Conservation (phyloP, 2,329 filamentous ascomycete genomes). For the Phaeosphaeriaceae sp. region DNA sequence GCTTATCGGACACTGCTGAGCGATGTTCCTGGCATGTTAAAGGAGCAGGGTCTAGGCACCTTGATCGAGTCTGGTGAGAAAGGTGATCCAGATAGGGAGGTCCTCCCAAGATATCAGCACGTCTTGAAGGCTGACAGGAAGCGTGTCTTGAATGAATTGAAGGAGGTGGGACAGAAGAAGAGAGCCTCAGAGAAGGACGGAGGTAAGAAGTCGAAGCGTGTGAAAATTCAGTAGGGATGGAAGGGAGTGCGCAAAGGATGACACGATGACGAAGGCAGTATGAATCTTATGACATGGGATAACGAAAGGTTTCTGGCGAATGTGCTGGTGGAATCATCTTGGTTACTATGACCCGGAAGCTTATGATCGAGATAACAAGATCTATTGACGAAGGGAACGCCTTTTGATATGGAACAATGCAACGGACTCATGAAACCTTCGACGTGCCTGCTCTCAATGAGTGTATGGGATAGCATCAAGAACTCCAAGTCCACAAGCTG, state of each 20-base stretch:
- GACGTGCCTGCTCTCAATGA: background rate
- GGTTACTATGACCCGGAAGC: background rate
- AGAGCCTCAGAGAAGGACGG: background rate
- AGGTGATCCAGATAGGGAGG: slow-evolving; percentile 17
- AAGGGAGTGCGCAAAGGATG: background rate
- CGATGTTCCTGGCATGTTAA: slow-evolving; percentile 10
- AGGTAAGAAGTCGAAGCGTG: slow-evolving; percentile 5
- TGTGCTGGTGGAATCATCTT: background rate
- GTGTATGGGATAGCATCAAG: slow-evolving; percentile 10
- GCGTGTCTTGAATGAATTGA: slow-evolving; percentile 2
- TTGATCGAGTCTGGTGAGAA: slow-evolving; percentile 13
- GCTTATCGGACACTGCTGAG: slow-evolving; percentile 11
- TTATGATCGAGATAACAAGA: background rate
- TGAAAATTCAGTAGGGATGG: slow-evolving; percentile 4
- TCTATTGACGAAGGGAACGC: background rate
- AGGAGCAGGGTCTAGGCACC: slow-evolving; percentile 7
- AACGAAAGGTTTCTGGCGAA: no score
- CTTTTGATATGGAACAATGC: background rate
- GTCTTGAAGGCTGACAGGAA: slow-evolving; percentile 17
- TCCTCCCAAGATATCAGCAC: slow-evolving; percentile 1
- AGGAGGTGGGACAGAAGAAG: slow-evolving; percentile 1
- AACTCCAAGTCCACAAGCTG: slow-evolving; percentile 22
- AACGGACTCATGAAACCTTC: background rate
- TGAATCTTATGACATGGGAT: background rate
- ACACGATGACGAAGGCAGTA: background rate